Evolutionary conservation across 805 yeast genomes (phyloP).

Genomic region (Cyberlindnera nakhonratchasimensis): DNA sequence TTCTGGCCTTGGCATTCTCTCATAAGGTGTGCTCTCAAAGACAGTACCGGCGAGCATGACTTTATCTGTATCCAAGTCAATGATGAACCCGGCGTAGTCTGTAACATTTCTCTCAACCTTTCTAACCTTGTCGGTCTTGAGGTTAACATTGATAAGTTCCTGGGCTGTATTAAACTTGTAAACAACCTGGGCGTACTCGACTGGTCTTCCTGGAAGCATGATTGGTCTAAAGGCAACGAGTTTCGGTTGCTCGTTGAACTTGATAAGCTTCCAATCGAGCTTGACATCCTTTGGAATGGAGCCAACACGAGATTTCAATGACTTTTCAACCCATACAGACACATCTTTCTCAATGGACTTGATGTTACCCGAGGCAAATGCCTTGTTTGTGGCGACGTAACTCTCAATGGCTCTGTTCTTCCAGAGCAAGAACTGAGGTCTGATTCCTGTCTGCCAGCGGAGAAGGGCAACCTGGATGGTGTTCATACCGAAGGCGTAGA

Average conservation of each 20-base stretch:
- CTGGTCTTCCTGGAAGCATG: slow-evolving; percentile 53
- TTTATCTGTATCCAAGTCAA: slow-evolving; percentile 58
- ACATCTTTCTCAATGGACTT: slow-evolving; percentile 41
- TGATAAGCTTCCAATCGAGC: slow-evolving; percentile 73
- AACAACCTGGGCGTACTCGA: slow-evolving; percentile 55
- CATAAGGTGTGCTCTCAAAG: slow-evolving; percentile 53
- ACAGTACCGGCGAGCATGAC: slow-evolving; percentile 61
- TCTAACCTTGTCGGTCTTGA: slow-evolving; percentile 42
- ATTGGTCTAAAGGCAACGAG: slow-evolving; percentile 66
- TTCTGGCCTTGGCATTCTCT: slow-evolving; percentile 34
- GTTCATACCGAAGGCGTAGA: slow-evolving; percentile 62
- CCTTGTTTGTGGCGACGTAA: slow-evolving; percentile 74
- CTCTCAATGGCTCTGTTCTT: slow-evolving; percentile 78
- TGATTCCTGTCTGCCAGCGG: slow-evolving; percentile 64
- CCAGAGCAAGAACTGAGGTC: slow-evolving; percentile 73
- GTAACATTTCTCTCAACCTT: slow-evolving; percentile 50
- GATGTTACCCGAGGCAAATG: slow-evolving; percentile 64
- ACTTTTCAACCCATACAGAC: slow-evolving; percentile 61
- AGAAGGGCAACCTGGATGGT: slow-evolving; percentile 64
- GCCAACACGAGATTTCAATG: slow-evolving; percentile 48
- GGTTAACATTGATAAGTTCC: slow-evolving; percentile 47
- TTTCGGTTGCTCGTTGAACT: slow-evolving; percentile 69
- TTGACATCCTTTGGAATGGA: slow-evolving; percentile 55
- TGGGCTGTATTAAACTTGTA: slow-evolving; percentile 64
- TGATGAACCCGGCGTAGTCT: slow-evolving; percentile 58